A percentile compares a stretch with the other conserved stretches of the same genome.
Conservation (phyloP, 129 eudicot species). For the Centrapalus pauciflorus region DNA sequence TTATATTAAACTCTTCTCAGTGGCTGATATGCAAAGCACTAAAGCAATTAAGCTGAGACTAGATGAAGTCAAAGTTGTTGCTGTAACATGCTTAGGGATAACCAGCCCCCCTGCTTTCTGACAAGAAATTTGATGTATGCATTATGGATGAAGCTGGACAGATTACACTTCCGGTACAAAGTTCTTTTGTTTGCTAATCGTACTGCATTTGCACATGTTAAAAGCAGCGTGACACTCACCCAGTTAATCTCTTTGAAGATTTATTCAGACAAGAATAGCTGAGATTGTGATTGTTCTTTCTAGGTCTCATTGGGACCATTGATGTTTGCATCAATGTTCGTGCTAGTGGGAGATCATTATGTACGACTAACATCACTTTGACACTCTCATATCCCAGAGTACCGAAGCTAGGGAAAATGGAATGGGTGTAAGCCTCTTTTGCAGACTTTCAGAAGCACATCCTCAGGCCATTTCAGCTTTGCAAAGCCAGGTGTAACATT, state of each 20-base stretch:
- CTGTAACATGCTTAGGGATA: slow-evolving; percentile 95
- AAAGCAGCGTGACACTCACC: too few species aligned
- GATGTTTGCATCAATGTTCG: slow-evolving; percentile 84
- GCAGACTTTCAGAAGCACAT: slow-evolving; percentile 96
- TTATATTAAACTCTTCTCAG: slow-evolving; percentile 30
- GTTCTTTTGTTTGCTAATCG: background rate
- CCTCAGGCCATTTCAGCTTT: slow-evolving; percentile 97
- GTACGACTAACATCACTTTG: slow-evolving; percentile 1
- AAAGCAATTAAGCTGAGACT: slow-evolving; percentile 62
- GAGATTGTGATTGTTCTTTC: slow-evolving; percentile 5
- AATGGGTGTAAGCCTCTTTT: slow-evolving; percentile 87
- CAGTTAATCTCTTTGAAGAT: background rate
- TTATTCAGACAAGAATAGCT: background rate
- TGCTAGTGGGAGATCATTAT: slow-evolving; percentile 95
- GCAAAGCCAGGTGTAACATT: slow-evolving; percentile 66
- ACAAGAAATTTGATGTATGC: slow-evolving; percentile 87
- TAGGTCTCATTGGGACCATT: slow-evolving; percentile 96
- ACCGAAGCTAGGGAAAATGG: slow-evolving; percentile 93
- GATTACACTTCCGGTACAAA: slow-evolving; percentile 81
- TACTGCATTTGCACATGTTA: background rate
- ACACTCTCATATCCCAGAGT: slow-evolving; percentile 44
- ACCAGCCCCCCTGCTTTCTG: slow-evolving; percentile 78
- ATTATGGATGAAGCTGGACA: slow-evolving; percentile 99
- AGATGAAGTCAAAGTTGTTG: slow-evolving; percentile 82
- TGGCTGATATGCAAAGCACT: slow-evolving; percentile 48